Evolutionary conservation across 345 rosid species (phyloP), one percentile per base, ranked within the genome.

Genomic region (Rubroshorea leprosula): DNA sequence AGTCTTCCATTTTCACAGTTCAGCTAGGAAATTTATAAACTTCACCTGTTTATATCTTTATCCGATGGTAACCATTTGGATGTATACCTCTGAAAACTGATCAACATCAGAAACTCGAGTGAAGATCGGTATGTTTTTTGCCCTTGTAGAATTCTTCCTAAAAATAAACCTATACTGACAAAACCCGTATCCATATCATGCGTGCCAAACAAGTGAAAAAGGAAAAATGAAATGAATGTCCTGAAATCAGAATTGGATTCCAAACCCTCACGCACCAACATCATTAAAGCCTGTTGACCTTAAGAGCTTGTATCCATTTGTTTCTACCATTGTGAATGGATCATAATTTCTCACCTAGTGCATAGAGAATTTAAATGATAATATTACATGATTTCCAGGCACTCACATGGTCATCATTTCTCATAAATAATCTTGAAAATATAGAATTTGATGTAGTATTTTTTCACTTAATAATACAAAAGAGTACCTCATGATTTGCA

Each of bases 401-500:
- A n/a, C n/a, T n/a, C n/a, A n/a, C n/a, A n/a, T n/a, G n/a, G n/a
- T n/a, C n/a, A n/a, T n/a, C n/a, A n/a, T n/a, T n/a, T n/a, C n/a
- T n/a, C n/a, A n/a, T n/a, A n/a, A n/a, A n/a, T n/a, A n/a, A n/a
- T n/a, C n/a, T n/a, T n/a, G n/a, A n/a, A n/a, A n/a, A 56, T 6
- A 26, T 6, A 56, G 21, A 1, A 56, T 8, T 12, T 1, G 10
- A n/a, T n/a, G n/a, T n/a, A n/a, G 23, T 15, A 38, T 54, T 22
- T 1, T 38, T 31, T 21, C 15, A 55, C 21, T 9, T 25, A 52
- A 24, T 6, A 24, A 18, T 15, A 26, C 21, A 12, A 18, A n/a
- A n/a, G n/a, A n/a, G n/a, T n/a, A 92, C 95, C 95, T 92, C 93
- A 69, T 86, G 86, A 59, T 68, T 68, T 69, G 87, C 72, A 38